Base-by-base conservation (phyloP, 108 stramenopile genomes). In the Seminavis robusta region DNA sequence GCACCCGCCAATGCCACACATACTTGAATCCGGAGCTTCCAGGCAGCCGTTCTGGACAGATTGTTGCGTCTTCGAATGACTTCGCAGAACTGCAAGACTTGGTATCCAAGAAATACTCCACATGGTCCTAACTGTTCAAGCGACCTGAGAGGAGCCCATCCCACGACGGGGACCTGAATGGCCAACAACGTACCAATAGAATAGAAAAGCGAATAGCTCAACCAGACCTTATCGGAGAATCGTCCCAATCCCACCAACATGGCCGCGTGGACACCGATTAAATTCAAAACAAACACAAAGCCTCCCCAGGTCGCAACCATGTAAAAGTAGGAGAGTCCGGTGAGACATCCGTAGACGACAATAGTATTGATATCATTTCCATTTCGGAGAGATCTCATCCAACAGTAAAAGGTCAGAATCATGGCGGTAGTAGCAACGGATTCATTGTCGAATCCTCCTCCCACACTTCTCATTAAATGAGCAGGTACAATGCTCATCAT, bases 371-470 rank as follows among this genome's bases (percentile, higher is more conserved):
- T 48, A 13, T 44, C 40, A 4, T 49, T 58, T 15, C 47, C 44
- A 8, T 39, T 56, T 26, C 90, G 81, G 13, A 93, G 75, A 37
- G 83, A 70, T 16, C 83, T 70, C 44, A 86, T 56, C 98, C 98
- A 99, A n/a, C 90, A 76, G 66, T 86, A 97, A 77, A 99, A 99
- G 3, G 93, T 94, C 26, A 84, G 42, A 6, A 86, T 59, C 88
- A 99, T 94, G 64, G 98, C 95, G 19, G 93, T 81, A 32, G 97
- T 75, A 0, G 98, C 98, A 16, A 99, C 87, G 26, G 81, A 81
- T 68, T 99, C 98, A 51, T 99, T 99, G 66, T 99, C 98, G 66
- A 94, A 99, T 26, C 94, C 92, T 39, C 98, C 98, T n/a, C 98
- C 97, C 5, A 99, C 91, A 63, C 86, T 88, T 37, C 98, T 66